phyloP scores from a whole-genome alignment of 345 rosid genomes.

The Turritis glabra region DNA sequence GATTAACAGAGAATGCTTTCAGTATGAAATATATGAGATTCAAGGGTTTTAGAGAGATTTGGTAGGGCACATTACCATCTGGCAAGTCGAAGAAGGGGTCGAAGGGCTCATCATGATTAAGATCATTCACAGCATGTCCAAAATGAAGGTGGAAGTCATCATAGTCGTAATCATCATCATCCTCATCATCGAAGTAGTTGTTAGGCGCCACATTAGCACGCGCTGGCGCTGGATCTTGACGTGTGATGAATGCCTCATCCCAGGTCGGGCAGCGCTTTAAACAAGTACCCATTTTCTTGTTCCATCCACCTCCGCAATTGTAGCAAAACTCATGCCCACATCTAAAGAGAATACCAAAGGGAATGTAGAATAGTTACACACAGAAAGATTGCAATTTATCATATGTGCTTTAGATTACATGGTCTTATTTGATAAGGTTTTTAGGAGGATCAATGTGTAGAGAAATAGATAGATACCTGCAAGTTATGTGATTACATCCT shows the following conservation, averaged over 20 bases:
- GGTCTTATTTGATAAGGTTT: neutral
- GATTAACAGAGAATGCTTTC: slow-evolving; percentile 3
- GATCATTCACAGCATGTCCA: neutral
- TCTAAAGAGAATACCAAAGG: slow-evolving; percentile 35
- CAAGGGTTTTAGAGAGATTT: neutral
- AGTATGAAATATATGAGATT: slow-evolving; percentile 1
- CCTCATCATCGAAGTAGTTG: slow-evolving; percentile 10
- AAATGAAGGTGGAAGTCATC: neutral
- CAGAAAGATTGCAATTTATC: neutral
- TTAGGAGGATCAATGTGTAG: neutral
- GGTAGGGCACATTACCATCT: slow-evolving; percentile 29
- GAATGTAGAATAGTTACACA: slow-evolving; percentile 6
- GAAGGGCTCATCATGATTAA: neutral
- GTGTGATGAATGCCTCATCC: slow-evolving; percentile 41
- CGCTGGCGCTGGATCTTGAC: slow-evolving; percentile 17
- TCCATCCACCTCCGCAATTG: slow-evolving; percentile 55
- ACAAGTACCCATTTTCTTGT: slow-evolving; percentile 41
- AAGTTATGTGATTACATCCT: slow-evolving; percentile 66
- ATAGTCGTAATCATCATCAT: slow-evolving; percentile 17
- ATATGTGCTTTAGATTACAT: neutral
- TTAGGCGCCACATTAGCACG: neutral
- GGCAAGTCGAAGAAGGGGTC: slow-evolving; percentile 37
- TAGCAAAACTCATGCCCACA: slow-evolving; percentile 63
- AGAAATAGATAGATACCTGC: slow-evolving; percentile 47
- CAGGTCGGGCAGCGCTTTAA: slow-evolving; percentile 40